Percentiles rank a stretch among this genome's conserved stretches.
These are phyloP conservation scores for Cucumis cinereus DNA, from an alignment of 306 rosid genomes.

Conservation along the genomic window DNA sequence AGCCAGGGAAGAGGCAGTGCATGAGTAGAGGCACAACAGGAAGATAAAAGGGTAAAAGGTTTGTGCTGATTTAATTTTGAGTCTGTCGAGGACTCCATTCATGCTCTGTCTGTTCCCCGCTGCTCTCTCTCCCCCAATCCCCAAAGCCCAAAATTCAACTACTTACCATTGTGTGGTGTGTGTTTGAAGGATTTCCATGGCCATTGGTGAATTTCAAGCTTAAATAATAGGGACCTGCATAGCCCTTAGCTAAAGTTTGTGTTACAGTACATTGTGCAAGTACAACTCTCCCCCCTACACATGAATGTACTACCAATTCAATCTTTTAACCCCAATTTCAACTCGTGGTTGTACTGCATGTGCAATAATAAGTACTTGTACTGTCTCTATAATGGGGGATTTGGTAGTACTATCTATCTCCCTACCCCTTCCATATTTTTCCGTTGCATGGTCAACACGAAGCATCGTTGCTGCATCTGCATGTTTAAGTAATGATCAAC, in stretches of 20 bases:
- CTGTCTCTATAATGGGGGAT: not conserved
- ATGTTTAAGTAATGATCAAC: not conserved
- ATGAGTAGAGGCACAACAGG: slow-evolving; percentile 58
- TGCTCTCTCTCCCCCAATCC: not conserved
- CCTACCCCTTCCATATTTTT: not conserved
- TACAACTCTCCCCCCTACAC: not conserved
- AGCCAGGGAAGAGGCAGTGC: slow-evolving; percentile 99
- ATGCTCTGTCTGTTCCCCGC: slow-evolving; percentile 74
- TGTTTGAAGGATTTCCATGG: not conserved
- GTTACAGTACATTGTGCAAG: not conserved
- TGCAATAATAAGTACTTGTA: not conserved
- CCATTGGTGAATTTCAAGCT: not conserved
- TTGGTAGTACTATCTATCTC: not conserved
- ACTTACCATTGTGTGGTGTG: not conserved
- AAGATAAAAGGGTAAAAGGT: not conserved
- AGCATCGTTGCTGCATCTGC: not conserved
- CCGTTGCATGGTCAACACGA: not conserved
- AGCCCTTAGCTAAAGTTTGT: not conserved
- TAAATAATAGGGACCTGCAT: not conserved
- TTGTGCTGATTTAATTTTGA: no score
- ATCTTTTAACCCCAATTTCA: not conserved
- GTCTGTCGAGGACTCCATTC: slow-evolving; percentile 54
- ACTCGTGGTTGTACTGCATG: not conserved
- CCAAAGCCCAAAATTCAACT: not conserved
- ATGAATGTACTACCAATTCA: not conserved